phyloP scores from a whole-genome alignment of 208 protist genomes.

The Perkinsela sp. region DNA sequence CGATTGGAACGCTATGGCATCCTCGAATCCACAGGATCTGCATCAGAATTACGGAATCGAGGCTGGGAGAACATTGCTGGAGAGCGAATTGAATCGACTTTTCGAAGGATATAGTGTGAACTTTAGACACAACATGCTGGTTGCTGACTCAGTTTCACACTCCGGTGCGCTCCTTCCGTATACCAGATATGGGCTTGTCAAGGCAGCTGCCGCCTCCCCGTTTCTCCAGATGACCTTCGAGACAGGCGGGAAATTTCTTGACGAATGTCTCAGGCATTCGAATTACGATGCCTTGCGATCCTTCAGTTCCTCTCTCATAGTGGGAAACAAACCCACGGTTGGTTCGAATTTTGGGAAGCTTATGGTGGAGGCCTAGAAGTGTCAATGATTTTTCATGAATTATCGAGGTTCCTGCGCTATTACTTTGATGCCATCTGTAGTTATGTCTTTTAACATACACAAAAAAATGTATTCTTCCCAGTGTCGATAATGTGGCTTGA shows the following conservation, averaged over 20 bases:
- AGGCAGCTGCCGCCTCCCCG: conserved; percentile 40
- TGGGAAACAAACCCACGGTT: conserved; percentile 45
- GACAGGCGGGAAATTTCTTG: conserved; percentile 40
- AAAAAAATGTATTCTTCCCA: too few relatives aligned
- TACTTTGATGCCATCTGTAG: too few relatives aligned
- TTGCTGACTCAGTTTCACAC: conserved; percentile 56
- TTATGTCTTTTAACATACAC: too few relatives aligned
- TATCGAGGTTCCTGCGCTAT: too few relatives aligned
- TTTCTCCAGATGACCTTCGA: conserved; percentile 71
- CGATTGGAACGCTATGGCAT: conserved; percentile 4
- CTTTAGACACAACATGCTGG: conserved; percentile 46
- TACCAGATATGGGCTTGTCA: conserved; percentile 58
- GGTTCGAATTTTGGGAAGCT: conserved; percentile 39
- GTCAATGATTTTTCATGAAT: too few relatives aligned
- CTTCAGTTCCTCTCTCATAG: conserved; percentile 57
- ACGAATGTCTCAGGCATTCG: conserved; percentile 36
- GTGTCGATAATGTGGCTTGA: too few relatives aligned
- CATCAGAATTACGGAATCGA: conserved; percentile 33
- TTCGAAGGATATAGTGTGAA: conserved; percentile 59
- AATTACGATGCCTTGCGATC: conserved; percentile 38
- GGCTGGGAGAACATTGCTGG: conserved; percentile 29
- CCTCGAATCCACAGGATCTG: conserved; percentile 61
- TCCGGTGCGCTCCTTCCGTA: conserved; percentile 41
- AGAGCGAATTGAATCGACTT: conserved; percentile 48
- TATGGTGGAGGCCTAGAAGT: conserved; percentile 17